Evolutionary conservation across 345 rosid genomes (phyloP).

Genomic region (Citrus inodora): DNA sequence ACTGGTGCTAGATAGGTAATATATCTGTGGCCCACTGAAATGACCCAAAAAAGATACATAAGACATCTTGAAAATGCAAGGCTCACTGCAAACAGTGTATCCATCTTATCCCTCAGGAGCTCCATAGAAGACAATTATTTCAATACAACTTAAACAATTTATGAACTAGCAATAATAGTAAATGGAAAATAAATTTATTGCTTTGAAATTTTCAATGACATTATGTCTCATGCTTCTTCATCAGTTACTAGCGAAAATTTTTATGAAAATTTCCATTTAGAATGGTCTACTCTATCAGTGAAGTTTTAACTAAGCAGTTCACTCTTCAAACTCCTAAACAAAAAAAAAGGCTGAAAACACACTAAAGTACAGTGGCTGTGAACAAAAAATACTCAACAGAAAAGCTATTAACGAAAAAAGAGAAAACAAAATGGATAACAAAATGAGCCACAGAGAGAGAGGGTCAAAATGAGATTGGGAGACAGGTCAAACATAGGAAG

Average conservation of each 20-base stretch:
- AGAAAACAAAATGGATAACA: not conserved
- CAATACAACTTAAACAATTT: not conserved
- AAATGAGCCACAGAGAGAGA: not conserved
- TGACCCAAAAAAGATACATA: constrained; percentile 6
- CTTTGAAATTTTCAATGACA: not conserved
- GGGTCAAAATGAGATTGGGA: too few relatives aligned
- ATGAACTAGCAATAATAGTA: not conserved
- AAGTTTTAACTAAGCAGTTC: not conserved
- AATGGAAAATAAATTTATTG: not conserved
- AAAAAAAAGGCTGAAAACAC: not conserved
- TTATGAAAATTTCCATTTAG: not conserved
- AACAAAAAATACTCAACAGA: not conserved
- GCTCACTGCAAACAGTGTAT: not conserved
- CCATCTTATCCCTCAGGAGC: not conserved
- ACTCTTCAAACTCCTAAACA: not conserved
- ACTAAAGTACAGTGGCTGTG: not conserved
- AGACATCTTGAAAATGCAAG: not conserved
- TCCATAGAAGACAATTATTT: not conserved
- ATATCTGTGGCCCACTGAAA: constrained; percentile 69
- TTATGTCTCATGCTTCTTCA: not conserved
- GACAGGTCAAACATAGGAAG: not conserved
- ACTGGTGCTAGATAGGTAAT: constrained; percentile 59
- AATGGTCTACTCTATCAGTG: not conserved
- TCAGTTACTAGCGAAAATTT: not conserved
- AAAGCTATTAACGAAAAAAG: not conserved